These are phyloP conservation scores for Gossypium raimondii DNA, from an alignment of 345 rosid genomes.

Conservation along the genomic window DNA sequence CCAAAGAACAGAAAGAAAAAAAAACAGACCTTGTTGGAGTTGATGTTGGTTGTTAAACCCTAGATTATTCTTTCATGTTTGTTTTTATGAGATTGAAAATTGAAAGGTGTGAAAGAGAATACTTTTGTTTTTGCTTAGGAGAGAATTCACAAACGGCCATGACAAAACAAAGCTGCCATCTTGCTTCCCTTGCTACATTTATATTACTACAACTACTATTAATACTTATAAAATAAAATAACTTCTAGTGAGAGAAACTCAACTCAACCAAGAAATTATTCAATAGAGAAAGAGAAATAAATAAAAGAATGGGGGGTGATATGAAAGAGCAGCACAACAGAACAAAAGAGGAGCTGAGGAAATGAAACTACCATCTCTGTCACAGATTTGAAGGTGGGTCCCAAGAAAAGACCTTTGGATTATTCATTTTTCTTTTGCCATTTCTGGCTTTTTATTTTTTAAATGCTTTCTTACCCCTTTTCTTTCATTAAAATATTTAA, in stretches of 20 bases:
- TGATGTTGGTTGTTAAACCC: slow-evolving; percentile 47
- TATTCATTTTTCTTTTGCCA: slow-evolving; percentile 15
- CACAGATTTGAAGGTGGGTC: slow-evolving; percentile 65
- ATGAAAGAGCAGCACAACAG: slow-evolving; percentile 12
- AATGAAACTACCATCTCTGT: slow-evolving; percentile 66
- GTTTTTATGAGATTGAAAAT: slow-evolving; percentile 39
- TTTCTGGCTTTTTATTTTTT: neutral
- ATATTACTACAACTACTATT: neutral
- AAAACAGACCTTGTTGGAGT: slow-evolving; percentile 41
- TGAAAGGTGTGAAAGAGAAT: slow-evolving; percentile 79
- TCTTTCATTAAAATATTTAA: no score
- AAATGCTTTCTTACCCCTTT: no score
- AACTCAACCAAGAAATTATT: neutral
- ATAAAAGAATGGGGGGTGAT: neutral
- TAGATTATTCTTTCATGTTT: slow-evolving; percentile 45
- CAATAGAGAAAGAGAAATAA: slow-evolving; percentile 13
- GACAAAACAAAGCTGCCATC: slow-evolving; percentile 39
- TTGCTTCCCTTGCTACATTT: neutral
- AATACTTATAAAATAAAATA: neutral
- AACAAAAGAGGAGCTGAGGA: neutral
- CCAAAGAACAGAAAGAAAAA: slow-evolving; percentile 10
- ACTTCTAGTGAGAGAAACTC: slow-evolving; percentile 11
- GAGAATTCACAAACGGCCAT: slow-evolving; percentile 48
- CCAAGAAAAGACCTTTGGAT: slow-evolving; percentile 51
- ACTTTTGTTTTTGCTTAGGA: slow-evolving; percentile 39